Evolutionary conservation across 2,329 filamentous ascomycete species (phyloP).

Genomic region (Fusarium xylarioides): DNA sequence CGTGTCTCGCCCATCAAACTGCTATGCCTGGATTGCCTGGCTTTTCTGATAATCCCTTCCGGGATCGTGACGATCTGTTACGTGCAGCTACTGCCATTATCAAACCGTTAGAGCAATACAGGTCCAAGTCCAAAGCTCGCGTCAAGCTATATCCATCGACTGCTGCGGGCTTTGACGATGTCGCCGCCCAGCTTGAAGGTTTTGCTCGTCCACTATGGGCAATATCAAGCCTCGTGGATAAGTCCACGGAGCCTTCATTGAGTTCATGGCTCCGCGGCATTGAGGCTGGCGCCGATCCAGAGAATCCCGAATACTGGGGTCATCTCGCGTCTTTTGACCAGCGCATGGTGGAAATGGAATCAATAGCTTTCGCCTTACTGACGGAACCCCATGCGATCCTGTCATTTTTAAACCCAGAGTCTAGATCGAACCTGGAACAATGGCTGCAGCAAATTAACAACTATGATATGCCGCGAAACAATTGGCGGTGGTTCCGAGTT

Average conservation of each 20-base stretch:
- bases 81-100: constrained; percentile 48
- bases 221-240: constrained; percentile 52
- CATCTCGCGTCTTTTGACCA: constrained; percentile 56
- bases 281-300: constrained; percentile 46
- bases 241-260: constrained; percentile 38
- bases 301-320: constrained; percentile 56
- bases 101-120: constrained; percentile 44
- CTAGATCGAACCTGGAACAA: constrained; percentile 47
- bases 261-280: constrained; percentile 46
- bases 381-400: constrained; percentile 50
- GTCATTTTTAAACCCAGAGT: constrained; percentile 39
- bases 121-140: constrained; percentile 47
- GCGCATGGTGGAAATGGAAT: constrained; percentile 64
- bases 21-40: constrained; percentile 49
- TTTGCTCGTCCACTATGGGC: constrained; percentile 53
- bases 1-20: not conserved
- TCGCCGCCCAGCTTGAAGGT: constrained; percentile 55
- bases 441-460: constrained; percentile 56
- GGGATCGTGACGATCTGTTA: constrained; percentile 48
- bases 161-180: constrained; percentile 54
- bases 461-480: constrained; percentile 56
- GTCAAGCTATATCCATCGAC: constrained; percentile 50
- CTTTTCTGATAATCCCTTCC: constrained; percentile 53
- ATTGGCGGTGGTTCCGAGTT: constrained; percentile 63
- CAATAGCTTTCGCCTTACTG: constrained; percentile 58